A percentile compares a stretch with the other conserved stretches of the same genome.
phyloP scores from a whole-genome alignment of 176 grass and related monocot genomes.

The Juncus effusus region DNA sequence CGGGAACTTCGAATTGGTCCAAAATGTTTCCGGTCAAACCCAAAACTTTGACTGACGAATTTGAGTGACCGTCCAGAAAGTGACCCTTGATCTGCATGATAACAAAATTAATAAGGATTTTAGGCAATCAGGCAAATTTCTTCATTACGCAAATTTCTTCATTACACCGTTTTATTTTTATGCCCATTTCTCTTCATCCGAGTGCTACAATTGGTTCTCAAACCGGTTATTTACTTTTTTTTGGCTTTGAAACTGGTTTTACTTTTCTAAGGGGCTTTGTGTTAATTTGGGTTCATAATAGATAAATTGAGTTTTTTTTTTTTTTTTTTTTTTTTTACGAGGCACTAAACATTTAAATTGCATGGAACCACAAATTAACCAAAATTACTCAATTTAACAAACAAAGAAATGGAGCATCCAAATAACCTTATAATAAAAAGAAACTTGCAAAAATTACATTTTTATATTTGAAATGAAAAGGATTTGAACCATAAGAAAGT shows the following conservation, averaged over 20 bases:
- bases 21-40: slow-evolving; percentile 60
- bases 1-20: slow-evolving; percentile 19
- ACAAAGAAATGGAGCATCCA: background rate
- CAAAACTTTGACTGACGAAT: slow-evolving; percentile 46
- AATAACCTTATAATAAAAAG: slow-evolving; percentile 3
- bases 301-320: background rate
- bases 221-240: background rate
- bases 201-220: background rate
- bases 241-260: background rate
- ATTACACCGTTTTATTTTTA: background rate
- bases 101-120: slow-evolving; percentile 5
- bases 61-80: slow-evolving; percentile 78
- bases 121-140: background rate
- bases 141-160: background rate
- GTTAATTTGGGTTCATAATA: background rate
- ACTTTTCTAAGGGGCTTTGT: background rate
- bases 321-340: background rate
- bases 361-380: background rate
- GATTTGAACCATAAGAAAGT: background rate
- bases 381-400: background rate
- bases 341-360: too few species aligned
- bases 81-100: slow-evolving; percentile 60
- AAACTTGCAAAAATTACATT: background rate
- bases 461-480: too few species aligned
- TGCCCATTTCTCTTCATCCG: background rate